Conservation (phyloP, 176 grass and related monocot genomes). For the Guadua angustifolia region DNA sequence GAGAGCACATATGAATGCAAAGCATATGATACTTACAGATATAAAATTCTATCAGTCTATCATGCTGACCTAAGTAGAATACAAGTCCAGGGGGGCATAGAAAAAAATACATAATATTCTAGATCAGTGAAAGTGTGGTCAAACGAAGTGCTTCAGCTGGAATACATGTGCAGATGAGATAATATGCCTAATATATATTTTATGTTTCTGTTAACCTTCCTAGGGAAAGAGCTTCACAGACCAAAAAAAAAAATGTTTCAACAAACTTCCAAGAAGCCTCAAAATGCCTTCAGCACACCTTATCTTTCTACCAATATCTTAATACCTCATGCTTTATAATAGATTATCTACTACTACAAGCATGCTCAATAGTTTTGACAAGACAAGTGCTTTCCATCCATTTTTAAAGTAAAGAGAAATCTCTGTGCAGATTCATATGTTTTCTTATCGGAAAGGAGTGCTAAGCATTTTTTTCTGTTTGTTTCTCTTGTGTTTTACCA, state of each 20-base stretch:
- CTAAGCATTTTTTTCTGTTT: background rate
- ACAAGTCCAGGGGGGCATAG: constrained; percentile 13
- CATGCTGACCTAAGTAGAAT: background rate
- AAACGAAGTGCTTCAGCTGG: background rate
- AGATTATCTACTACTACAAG: background rate
- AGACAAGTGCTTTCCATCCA: background rate
- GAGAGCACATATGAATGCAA: background rate
- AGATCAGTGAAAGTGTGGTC: background rate
- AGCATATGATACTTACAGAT: background rate
- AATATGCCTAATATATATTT: background rate
- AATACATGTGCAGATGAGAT: background rate
- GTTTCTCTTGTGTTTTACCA: background rate
- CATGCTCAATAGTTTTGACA: background rate
- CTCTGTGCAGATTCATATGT: background rate
- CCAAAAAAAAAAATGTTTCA: background rate
- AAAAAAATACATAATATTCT: background rate
- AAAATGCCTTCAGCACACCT: background rate
- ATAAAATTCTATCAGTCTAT: background rate
- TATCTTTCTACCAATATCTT: background rate
- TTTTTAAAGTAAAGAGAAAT: background rate
- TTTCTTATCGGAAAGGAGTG: background rate
- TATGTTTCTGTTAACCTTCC: background rate
- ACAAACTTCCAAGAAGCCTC: background rate
- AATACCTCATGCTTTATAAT: background rate
- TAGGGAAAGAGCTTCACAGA: background rate